A percentile compares a stretch with the other conserved stretches of the same genome.
Evolutionary conservation across 208 protist genomes (phyloP).

Genomic region (Leishmania amazonensis): DNA sequence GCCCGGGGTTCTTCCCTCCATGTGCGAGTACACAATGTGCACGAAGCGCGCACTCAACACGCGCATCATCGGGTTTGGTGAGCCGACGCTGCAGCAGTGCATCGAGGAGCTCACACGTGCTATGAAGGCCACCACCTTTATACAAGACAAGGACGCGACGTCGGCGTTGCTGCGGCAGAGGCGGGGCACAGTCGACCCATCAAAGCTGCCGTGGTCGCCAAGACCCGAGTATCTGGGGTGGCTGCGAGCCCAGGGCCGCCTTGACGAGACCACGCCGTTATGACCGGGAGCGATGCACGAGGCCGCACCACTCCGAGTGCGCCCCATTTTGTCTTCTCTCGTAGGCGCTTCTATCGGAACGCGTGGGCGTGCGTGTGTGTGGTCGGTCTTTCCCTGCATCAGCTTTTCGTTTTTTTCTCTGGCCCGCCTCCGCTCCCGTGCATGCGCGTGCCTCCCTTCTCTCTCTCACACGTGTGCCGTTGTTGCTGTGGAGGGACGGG

Average conservation of each 20-base stretch:
- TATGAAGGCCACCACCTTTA: constrained; percentile 45
- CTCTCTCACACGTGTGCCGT: not conserved
- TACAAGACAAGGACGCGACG: constrained; percentile 38
- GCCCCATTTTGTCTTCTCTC: too few species aligned
- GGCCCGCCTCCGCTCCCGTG: not conserved
- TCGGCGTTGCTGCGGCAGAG: constrained; percentile 45
- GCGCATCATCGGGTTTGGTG: constrained; percentile 85
- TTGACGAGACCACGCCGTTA: constrained; percentile 10
- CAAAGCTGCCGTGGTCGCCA: constrained; percentile 73
- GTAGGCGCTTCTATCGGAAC: not conserved
- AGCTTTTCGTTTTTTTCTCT: not conserved
- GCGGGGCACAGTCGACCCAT: constrained; percentile 55
- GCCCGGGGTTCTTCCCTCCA: constrained; percentile 33
- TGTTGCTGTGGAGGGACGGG: not conserved
- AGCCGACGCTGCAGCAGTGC: constrained; percentile 82
- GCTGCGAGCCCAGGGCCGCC: constrained; percentile 58
- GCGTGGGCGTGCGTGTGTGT: not conserved
- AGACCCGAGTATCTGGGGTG: constrained; percentile 66
- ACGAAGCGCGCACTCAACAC: constrained; percentile 83
- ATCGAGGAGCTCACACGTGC: constrained; percentile 62
- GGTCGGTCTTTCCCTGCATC: not conserved
- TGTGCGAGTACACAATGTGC: constrained; percentile 80
- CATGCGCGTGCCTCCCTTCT: not conserved
- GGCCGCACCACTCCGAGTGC: not conserved
- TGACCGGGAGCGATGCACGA: not conserved